Conservation (phyloP, 805 yeast species). For the Cyberlindnera bimundalis region DNA sequence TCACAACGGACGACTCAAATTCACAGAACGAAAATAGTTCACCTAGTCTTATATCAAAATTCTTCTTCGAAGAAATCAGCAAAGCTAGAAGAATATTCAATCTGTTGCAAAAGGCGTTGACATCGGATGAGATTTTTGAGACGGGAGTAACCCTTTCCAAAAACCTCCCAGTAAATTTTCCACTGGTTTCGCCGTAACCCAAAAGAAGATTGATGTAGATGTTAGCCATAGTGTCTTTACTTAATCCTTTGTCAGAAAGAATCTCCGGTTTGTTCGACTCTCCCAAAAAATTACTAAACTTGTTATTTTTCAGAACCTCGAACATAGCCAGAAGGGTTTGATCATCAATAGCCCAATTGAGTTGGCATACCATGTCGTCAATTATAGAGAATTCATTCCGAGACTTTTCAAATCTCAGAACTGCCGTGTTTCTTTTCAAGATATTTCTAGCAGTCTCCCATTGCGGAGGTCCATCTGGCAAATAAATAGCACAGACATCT, state of each 20-base stretch:
- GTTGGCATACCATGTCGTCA: slow-evolving; percentile 5
- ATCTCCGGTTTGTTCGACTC: slow-evolving; percentile 14
- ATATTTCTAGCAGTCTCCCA: slow-evolving; percentile 14
- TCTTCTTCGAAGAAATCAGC: slow-evolving; percentile 14
- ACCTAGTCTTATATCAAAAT: slow-evolving; percentile 16
- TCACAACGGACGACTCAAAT: neutral
- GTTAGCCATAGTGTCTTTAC: slow-evolving; percentile 16
- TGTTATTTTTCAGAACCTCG: slow-evolving; percentile 21
- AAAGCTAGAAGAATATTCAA: slow-evolving; percentile 20
- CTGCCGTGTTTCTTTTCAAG: neutral
- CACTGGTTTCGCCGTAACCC: slow-evolving; percentile 2
- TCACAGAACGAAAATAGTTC: slow-evolving; percentile 16
- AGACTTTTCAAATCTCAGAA: neutral
- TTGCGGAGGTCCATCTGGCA: slow-evolving; percentile 1
- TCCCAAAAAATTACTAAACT: slow-evolving; percentile 19
- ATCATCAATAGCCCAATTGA: slow-evolving; percentile 19
- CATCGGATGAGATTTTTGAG: slow-evolving; percentile 14
- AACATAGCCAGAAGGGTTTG: slow-evolving; percentile 15
- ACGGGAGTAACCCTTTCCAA: slow-evolving; percentile 24
- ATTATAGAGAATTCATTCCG: slow-evolving; percentile 10
- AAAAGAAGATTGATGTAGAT: slow-evolving; percentile 20
- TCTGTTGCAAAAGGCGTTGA: slow-evolving; percentile 22
- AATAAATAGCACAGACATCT: slow-evolving; percentile 11
- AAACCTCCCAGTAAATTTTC: slow-evolving; percentile 14
- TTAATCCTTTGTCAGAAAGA: slow-evolving; percentile 7